Evolutionary conservation across 371 early-diverging fungal genomes (phyloP), one percentile per base, ranked within the genome.

Genomic region (Mortierella sp.): DNA sequence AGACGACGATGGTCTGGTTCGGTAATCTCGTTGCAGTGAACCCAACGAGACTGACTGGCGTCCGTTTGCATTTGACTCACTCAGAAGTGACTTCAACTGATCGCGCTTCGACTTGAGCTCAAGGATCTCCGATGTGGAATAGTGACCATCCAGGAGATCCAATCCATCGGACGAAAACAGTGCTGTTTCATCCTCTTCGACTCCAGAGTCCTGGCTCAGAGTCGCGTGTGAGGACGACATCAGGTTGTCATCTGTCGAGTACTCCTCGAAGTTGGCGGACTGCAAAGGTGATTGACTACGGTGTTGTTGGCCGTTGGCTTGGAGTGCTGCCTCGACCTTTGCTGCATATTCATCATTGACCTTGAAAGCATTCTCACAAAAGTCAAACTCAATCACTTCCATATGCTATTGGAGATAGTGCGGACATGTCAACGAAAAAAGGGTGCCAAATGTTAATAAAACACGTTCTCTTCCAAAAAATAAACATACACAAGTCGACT

Each of bases 291-390:
- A 47, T 8, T 6, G 41, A 28, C 27, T 23, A 28, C 32, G 49
- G 27, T 12, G 37, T 14, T 58, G 47, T 15, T 30, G 32, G 15
- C 21, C 21, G 17, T 31, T 44, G 21, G 31, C 27, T 6, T 46
- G 32, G 19, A 30, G 46, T 7, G 60, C 43, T 28, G 62, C 59
- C 31, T 73, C 54, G 4, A 50, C 55, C 47, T 62, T 49, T 2
- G 53, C 56, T 3, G 56, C 46, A 43, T 75, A 64, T 0, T 49
- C 60, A 1, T 60, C 69, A 26, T 61, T 56, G 31, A 69, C 49
- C 63, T 75, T 75, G 65, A 75, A 75, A 4, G 76, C 69, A 55
- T 75, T 69, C 44, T 75, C 76, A 27, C 70, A 64, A 28, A 75
- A 69, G 46, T 75, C 76, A 24, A 69, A 75, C 32, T 58, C 76